These are phyloP conservation scores for Saitozyma podzolica DNA, from an alignment of 768 basidiomycete species.

Conservation along the genomic window DNA sequence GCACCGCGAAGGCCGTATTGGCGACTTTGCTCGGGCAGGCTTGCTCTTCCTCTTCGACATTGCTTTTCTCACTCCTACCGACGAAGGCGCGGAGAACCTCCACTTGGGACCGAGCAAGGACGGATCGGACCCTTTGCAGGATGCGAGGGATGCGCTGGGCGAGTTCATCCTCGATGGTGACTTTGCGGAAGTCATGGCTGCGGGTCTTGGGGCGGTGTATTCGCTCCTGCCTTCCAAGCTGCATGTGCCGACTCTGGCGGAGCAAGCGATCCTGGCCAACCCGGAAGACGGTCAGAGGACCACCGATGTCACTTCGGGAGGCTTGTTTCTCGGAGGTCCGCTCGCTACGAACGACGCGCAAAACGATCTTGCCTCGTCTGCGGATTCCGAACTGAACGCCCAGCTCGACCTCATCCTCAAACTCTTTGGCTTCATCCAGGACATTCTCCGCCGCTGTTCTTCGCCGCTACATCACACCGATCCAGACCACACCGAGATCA, in stretches of 20 bases:
- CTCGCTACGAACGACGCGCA: conserved; percentile 23
- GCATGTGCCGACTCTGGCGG: conserved; percentile 60
- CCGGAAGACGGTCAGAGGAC: conserved; percentile 12
- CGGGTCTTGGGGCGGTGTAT: conserved; percentile 88
- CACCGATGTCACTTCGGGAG: conserved; percentile 71
- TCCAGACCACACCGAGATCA: conserved; percentile 10
- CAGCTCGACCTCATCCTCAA: conserved; percentile 87
- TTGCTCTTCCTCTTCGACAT: conserved; percentile 93
- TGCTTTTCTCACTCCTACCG: conserved; percentile 57
- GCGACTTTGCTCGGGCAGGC: conserved; percentile 89
- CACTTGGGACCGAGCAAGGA: conserved; percentile 16
- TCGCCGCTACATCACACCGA: conserved; percentile 14
- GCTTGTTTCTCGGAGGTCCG: conserved; percentile 54
- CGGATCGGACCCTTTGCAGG: conserved; percentile 67
- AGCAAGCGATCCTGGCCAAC: conserved; percentile 21
- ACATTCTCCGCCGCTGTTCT: conserved; percentile 66
- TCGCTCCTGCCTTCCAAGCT: conserved; percentile 86
- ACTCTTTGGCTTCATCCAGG: conserved; percentile 85
- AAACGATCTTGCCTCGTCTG: conserved; percentile 67
- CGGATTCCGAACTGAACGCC: conserved; percentile 70
- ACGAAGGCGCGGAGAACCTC: conserved; percentile 30
- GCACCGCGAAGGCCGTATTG: conserved; percentile 88
- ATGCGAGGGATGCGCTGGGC: conserved; percentile 81
- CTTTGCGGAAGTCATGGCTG: conserved; percentile 94
- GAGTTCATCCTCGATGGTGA: conserved; percentile 96